Conservation (phyloP, 1,139 yeast species). For the Kurtzmaniella quercitrusa region DNA sequence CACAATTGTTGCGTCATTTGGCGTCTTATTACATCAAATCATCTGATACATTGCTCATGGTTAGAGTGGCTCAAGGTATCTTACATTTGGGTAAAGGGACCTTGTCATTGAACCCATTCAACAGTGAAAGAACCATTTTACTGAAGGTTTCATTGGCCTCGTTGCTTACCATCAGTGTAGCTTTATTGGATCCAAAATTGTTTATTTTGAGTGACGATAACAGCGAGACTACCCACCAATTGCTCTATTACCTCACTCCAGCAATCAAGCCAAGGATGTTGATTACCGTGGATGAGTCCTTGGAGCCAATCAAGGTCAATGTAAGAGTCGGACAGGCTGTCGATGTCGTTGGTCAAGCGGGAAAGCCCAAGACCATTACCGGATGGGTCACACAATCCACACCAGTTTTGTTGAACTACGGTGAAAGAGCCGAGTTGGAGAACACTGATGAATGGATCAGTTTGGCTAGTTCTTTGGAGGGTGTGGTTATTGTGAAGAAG, state of each 20-base stretch:
- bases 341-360: conserved; percentile 98
- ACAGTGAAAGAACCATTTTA: conserved; percentile 80
- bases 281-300: conserved; percentile 84
- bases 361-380: conserved; percentile 96
- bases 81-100: conserved; percentile 97
- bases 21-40: conserved; percentile 92
- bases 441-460: conserved; percentile 84
- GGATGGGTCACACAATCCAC: conserved; percentile 99
- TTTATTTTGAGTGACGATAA: conserved; percentile 50
- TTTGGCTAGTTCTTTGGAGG: conserved; percentile 80
- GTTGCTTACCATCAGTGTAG: conserved; percentile 76
- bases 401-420: conserved; percentile 88
- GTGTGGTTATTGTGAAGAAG: conserved; percentile 87
- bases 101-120: conserved; percentile 82
- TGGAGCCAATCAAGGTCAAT: conserved; percentile 85
- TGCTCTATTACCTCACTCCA: conserved; percentile 82
- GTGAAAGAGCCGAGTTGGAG: conserved; percentile 96
- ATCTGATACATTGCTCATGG: conserved; percentile 86
- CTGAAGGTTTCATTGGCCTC: conserved; percentile 91
- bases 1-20: conserved; percentile 89
- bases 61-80: conserved; percentile 92
- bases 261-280: conserved; percentile 93
- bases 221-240: conserved; percentile 63
- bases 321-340: conserved; percentile 99
- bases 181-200: conserved; percentile 78